Percentiles rank a stretch among this genome's conserved stretches.
Evolutionary conservation across 768 basidiomycete species (phyloP).

Genomic region (Lactarius psammicola): DNA sequence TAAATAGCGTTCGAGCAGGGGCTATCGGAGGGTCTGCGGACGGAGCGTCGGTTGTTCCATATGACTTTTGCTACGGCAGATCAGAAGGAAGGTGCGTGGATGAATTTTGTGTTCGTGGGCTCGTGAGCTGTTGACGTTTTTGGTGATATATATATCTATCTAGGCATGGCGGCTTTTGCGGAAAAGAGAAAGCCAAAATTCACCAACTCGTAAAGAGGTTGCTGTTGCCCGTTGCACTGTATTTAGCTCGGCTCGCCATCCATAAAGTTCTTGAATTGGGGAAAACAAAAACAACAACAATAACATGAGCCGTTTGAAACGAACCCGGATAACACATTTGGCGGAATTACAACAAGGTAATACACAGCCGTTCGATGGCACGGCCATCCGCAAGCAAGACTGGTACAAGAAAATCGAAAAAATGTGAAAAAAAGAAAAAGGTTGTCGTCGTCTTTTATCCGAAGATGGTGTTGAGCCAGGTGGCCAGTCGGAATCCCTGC

Average conservation of each 20-base stretch:
- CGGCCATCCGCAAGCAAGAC: not conserved
- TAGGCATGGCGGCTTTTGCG: slow-evolving; percentile 93
- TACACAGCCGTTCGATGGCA: not conserved
- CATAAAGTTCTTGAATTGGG: not conserved
- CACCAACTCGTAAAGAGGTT: slow-evolving; percentile 49
- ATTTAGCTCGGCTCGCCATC: not conserved
- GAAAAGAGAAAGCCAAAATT: slow-evolving; percentile 91
- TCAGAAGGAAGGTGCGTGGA: slow-evolving; percentile 83
- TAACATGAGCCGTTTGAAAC: not conserved
- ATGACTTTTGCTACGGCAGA: slow-evolving; percentile 89
- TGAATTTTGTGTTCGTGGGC: not conserved
- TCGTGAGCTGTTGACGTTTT: slow-evolving; percentile 1
- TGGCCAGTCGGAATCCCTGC: slow-evolving; percentile 32
- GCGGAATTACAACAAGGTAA: not conserved
- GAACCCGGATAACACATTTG: not conserved
- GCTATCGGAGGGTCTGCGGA: slow-evolving; percentile 77
- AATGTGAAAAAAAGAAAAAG: not conserved
- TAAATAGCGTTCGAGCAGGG: slow-evolving; percentile 84
- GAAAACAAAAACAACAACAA: not conserved
- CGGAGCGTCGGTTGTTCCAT: slow-evolving; percentile 91
- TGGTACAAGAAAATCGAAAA: not conserved
- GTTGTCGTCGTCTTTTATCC: slow-evolving; percentile 7
- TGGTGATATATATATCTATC: slow-evolving; percentile 18
- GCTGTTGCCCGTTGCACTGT: not conserved
- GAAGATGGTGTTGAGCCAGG: slow-evolving; percentile 32